A percentile compares a stretch with the other conserved stretches of the same genome.
These are phyloP conservation scores for Penicillium salamii DNA, from an alignment of 495 filamentous ascomycete genomes.

Conservation along the genomic window DNA sequence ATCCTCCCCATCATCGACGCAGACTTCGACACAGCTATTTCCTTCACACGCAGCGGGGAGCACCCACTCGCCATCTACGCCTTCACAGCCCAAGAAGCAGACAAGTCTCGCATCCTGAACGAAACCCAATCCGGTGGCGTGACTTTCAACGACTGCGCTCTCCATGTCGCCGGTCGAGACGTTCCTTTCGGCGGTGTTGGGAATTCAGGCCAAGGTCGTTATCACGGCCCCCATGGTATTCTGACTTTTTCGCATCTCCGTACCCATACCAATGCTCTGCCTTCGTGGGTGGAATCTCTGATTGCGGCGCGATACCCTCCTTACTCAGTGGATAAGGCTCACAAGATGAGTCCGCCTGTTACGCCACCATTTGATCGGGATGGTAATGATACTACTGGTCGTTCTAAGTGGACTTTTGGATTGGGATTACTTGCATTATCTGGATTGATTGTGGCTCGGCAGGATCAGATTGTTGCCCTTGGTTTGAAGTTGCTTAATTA, in stretches of 20 bases:
- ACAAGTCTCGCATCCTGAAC: constrained; percentile 60
- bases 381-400: constrained; percentile 34
- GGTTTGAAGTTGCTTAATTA: constrained; percentile 3
- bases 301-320: constrained; percentile 71
- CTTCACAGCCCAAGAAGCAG: constrained; percentile 64
- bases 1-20: constrained; percentile 71
- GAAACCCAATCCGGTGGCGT: constrained; percentile 68
- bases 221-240: constrained; percentile 74
- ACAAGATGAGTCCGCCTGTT: constrained; percentile 47
- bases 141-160: constrained; percentile 71
- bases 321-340: constrained; percentile 51
- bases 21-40: constrained; percentile 68
- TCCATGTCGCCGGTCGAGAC: constrained; percentile 60
- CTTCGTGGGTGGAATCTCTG: constrained; percentile 52
- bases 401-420: constrained; percentile 12
- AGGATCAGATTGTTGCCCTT: not conserved
- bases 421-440: constrained; percentile 15
- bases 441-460: not conserved
- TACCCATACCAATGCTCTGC: constrained; percentile 39
- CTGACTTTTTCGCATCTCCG: constrained; percentile 74
- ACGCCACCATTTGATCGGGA: constrained; percentile 76
- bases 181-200: constrained; percentile 84
- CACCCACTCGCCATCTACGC: constrained; percentile 66
- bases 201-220: constrained; percentile 68
- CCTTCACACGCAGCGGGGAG: constrained; percentile 61